These are phyloP conservation scores for Pyricularia sp. DNA, from an alignment of 2,329 filamentous ascomycete genomes.

Conservation along the genomic window DNA sequence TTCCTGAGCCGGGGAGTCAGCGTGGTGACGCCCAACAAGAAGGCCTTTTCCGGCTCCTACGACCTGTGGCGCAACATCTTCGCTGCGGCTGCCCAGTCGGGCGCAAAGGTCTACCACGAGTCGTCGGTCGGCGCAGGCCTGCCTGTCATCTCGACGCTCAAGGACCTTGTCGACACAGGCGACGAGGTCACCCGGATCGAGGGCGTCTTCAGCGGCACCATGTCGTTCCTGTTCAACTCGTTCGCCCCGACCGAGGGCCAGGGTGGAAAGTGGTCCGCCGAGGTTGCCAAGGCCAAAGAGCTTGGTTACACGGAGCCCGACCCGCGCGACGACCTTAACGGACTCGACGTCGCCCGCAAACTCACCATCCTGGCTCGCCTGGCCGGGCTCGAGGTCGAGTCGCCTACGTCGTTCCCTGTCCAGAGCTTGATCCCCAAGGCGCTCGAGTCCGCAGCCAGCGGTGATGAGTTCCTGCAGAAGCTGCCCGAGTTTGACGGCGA, in stretches of 20 bases:
- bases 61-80: constrained; percentile 84
- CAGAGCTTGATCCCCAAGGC: constrained; percentile 85
- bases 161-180: constrained; percentile 87
- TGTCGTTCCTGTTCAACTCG: constrained; percentile 96
- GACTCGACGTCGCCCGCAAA: constrained; percentile 85
- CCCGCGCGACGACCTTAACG: constrained; percentile 75
- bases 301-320: constrained; percentile 88
- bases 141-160: constrained; percentile 84
- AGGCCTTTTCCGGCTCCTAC: constrained; percentile 77
- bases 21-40: constrained; percentile 96
- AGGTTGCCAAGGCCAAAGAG: constrained; percentile 84
- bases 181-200: constrained; percentile 87
- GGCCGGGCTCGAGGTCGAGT: constrained; percentile 67
- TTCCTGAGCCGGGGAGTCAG: constrained; percentile 74
- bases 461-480: constrained; percentile 73
- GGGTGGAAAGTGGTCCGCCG: constrained; percentile 69
- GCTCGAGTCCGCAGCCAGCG: constrained; percentile 61
- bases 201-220: constrained; percentile 93
- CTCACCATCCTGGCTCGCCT: constrained; percentile 86
- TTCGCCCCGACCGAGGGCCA: constrained; percentile 71
- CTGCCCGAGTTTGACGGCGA: constrained; percentile 73
- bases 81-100: constrained; percentile 51
- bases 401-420: constrained; percentile 81
- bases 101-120: constrained; percentile 86
- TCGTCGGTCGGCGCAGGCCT: constrained; percentile 87